Percentiles rank a stretch among this genome's conserved stretches.
phyloP scores from a whole-genome alignment of 208 protist genomes.

The Acanthamoeba pearcei region DNA sequence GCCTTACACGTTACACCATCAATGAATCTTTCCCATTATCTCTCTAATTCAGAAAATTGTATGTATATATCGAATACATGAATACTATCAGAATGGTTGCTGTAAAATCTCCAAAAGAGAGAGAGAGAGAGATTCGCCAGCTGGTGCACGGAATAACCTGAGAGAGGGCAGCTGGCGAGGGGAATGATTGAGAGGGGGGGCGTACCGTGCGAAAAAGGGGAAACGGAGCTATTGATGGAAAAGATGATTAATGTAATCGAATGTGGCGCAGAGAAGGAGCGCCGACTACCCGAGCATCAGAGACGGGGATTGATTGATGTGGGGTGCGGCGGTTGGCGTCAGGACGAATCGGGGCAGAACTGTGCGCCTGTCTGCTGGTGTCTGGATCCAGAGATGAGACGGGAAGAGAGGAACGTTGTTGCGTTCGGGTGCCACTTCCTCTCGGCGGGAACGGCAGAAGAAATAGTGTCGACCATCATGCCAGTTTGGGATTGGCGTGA shows the following conservation, averaged over 20 bases:
- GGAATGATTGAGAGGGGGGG: neutral
- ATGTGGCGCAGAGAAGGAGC: neutral
- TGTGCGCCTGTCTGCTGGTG: too few relatives aligned
- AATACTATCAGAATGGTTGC: too few relatives aligned
- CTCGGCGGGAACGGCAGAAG: neutral
- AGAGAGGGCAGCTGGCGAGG: too few relatives aligned
- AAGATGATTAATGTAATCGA: neutral
- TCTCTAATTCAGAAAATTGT: too few relatives aligned
- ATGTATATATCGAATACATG: too few relatives aligned
- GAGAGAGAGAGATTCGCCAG: too few relatives aligned
- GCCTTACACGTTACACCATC: neutral
- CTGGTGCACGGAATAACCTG: too few relatives aligned
- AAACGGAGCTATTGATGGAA: neutral
- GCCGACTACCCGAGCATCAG: conserved; percentile 1
- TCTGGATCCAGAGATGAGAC: neutral
- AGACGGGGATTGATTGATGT: neutral
- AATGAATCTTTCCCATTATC: neutral
- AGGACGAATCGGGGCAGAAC: neutral
- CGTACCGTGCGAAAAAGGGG: neutral
- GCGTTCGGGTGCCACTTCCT: too few relatives aligned
- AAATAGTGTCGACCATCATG: neutral
- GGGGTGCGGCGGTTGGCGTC: neutral
- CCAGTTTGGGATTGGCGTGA: neutral
- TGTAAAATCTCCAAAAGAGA: too few relatives aligned
- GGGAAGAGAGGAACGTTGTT: neutral